Evolutionary conservation across 169 alveolate genomes (phyloP), one percentile per base, ranked within the genome.

Genomic region (Eimeria tenella): DNA sequence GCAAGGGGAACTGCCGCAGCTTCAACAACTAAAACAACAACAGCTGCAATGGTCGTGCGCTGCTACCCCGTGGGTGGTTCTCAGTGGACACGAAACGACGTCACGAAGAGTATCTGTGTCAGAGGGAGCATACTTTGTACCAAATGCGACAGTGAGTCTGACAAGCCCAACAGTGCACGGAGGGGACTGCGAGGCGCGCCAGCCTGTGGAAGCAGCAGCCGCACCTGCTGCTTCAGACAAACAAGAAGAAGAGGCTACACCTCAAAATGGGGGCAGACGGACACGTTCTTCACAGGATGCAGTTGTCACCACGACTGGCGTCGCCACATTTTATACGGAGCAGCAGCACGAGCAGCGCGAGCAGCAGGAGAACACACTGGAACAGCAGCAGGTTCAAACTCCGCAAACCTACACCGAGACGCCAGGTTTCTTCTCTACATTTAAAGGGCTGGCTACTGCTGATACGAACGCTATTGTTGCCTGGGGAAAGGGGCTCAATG

Each of bases 391-490:
- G 74, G 55, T n/a, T 13, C 87, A 21, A n/a, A 62, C 11, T 77
- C 15, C 71, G 13, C 70, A 55, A 8, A 3, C 23, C 56, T 17
- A 23, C 86, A 52, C 8, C 52, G 53, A 52, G 21, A 50, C 86
- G 3, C 53, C 86, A 52, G 86, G 86, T 17, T 60, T 75, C 49
- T 75, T 75, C 21, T 50, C 53, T 75, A 63, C 65, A 75, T 75
- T 75, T 19, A 75, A 52, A 10, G 65, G n/a, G 50, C 86, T 75
- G 17, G 65, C 42, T 7, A 63, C 86, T 19, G 86, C 86, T 8
- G 86, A 60, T 19, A 63, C 86, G 1, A 63, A 63, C 21, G 86
- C 86, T 75, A 63, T 49, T 6, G 86, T 13, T 75, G 86, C 65
- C 53, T n/a, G 65, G 21, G n/a, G 50, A 49, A 75, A 75, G 86